A percentile compares a stretch with the other conserved stretches of the same genome.
Evolutionary conservation across 1,139 yeast genomes (phyloP).

Genomic region (Chernovozyma aurita): DNA sequence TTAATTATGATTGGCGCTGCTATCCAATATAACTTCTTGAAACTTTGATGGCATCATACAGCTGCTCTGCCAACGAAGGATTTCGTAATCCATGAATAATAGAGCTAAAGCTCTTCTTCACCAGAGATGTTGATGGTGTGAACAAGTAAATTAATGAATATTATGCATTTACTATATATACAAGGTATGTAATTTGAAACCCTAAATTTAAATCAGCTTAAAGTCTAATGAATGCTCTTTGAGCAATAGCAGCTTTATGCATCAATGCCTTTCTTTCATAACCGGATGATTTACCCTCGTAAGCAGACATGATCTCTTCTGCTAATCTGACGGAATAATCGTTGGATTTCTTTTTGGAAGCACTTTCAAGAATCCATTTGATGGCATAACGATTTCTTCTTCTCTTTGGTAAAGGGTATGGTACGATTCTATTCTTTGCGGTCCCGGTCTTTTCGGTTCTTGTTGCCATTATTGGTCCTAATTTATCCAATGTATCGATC

Average conservation of each 20-base stretch:
- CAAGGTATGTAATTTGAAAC: too few species aligned
- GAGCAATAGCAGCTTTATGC: slow-evolving; percentile 82
- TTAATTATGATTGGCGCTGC: too few species aligned
- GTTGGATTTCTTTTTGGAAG: slow-evolving; percentile 71
- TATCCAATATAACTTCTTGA: too few species aligned
- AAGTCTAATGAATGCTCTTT: slow-evolving; percentile 66
- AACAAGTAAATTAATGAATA: too few species aligned
- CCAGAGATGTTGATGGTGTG: too few species aligned
- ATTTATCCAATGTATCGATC: slow-evolving; percentile 68
- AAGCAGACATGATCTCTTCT: slow-evolving; percentile 79
- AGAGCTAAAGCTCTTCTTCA: too few species aligned
- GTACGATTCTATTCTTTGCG: slow-evolving; percentile 77
- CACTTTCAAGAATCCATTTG: slow-evolving; percentile 84
- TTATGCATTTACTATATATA: too few species aligned
- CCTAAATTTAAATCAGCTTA: too few species aligned
- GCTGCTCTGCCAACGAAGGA: too few species aligned
- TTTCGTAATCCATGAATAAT: too few species aligned
- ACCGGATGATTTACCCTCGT: slow-evolving; percentile 76
- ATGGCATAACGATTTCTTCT: slow-evolving; percentile 86
- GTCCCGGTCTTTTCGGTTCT: slow-evolving; percentile 79
- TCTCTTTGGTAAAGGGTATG: slow-evolving; percentile 75
- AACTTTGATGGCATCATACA: too few species aligned
- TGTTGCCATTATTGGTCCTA: slow-evolving; percentile 82
- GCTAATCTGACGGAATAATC: slow-evolving; percentile 86
- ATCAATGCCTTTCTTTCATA: slow-evolving; percentile 78